Evolutionary conservation across 345 rosid species (phyloP).

Genomic region (Melastoma malabathricum): DNA sequence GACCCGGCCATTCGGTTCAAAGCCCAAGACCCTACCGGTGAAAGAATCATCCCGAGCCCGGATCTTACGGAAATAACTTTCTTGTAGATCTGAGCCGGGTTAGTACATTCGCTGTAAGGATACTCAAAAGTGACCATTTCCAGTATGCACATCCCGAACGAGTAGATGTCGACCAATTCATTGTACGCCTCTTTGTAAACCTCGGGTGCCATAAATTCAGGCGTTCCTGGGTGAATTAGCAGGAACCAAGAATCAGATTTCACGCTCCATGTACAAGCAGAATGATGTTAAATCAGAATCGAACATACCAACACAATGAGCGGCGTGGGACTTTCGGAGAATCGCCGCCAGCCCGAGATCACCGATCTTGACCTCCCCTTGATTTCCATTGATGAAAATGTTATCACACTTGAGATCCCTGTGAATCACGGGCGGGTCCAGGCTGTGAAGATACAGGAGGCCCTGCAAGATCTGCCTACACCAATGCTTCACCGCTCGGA

Average conservation of each 20-base stretch:
- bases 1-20: neutral
- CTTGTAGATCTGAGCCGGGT: conserved; percentile 92
- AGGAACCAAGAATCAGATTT: too few species aligned
- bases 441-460: conserved; percentile 69
- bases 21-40: too few species aligned
- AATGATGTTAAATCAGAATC: neutral
- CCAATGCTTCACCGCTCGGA: conserved; percentile 86
- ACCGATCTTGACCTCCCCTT: conserved; percentile 92
- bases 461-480: conserved; percentile 87
- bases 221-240: conserved; percentile 43
- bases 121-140: conserved; percentile 87
- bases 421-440: conserved; percentile 85
- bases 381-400: conserved; percentile 85
- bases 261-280: too few species aligned
- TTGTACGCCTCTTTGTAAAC: conserved; percentile 84
- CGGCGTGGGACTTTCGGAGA: conserved; percentile 74
- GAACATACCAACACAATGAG: conserved; percentile 80
- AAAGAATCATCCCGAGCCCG: neutral
- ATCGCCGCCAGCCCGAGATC: conserved; percentile 97
- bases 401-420: conserved; percentile 97
- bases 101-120: conserved; percentile 80
- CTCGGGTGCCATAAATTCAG: conserved; percentile 99
- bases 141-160: conserved; percentile 88
- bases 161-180: conserved; percentile 78
- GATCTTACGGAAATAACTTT: conserved; percentile 67